A percentile compares a stretch with the other conserved stretches of the same genome.
These are phyloP conservation scores for Ascoidea asiatica DNA, from an alignment of 805 yeast species.

Conservation along the genomic window DNA sequence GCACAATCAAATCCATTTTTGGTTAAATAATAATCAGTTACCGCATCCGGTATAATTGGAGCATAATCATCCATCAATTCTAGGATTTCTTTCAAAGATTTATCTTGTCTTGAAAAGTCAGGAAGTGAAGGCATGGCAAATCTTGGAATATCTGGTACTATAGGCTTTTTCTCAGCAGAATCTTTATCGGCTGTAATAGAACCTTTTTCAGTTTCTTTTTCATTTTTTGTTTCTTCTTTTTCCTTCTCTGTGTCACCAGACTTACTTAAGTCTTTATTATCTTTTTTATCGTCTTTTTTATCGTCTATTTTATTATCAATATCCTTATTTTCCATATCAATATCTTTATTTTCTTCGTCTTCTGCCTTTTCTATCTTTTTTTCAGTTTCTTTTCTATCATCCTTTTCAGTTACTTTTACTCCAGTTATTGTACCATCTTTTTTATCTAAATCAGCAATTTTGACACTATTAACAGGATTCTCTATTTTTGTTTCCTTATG, in stretches of 20 bases:
- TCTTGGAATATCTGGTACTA: conserved; percentile 4
- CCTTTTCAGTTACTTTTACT: too few relatives aligned
- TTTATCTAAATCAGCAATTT: too few relatives aligned
- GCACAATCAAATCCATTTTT: conserved; percentile 76
- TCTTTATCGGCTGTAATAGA: conserved; percentile 15
- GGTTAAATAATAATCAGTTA: conserved; percentile 80
- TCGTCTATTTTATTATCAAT: conserved; percentile 14
- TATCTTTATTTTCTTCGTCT: conserved; percentile 1
- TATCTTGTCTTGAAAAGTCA: conserved; percentile 63
- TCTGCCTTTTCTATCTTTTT: too few relatives aligned
- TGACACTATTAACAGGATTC: too few relatives aligned
- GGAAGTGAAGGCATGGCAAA: conserved; percentile 38
- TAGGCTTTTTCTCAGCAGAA: too few relatives aligned
- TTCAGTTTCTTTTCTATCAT: too few relatives aligned
- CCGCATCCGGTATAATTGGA: conserved; percentile 94
- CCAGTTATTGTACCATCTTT: too few relatives aligned
- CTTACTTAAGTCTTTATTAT: conserved; percentile 13
- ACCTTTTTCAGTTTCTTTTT: conserved; percentile 15
- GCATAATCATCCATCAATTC: conserved; percentile 88
- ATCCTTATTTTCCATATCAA: not conserved
- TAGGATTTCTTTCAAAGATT: conserved; percentile 70
- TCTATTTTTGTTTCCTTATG: conserved; percentile 2
- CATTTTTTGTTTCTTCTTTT: conserved; percentile 12
- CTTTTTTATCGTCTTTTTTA: conserved; percentile 14
- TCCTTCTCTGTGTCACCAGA: conserved; percentile 17